Conservation (phyloP, 176 grass and related monocot species). For the Echinochloa phyllopogon region DNA sequence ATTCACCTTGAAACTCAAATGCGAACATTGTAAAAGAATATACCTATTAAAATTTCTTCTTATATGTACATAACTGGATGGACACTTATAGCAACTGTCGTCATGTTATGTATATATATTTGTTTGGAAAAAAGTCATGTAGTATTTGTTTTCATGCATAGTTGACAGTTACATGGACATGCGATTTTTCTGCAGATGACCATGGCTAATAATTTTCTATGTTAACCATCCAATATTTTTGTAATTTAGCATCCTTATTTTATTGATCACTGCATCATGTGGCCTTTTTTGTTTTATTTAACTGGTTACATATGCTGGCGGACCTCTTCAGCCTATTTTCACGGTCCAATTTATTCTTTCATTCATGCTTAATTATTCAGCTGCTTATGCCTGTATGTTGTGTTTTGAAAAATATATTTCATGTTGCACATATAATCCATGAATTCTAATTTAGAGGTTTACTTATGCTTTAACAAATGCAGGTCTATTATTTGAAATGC, state of each 20-base stretch:
- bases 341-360: background rate
- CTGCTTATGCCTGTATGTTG: background rate
- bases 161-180: background rate
- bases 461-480: conserved; percentile 34
- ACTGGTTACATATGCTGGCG: conserved; percentile 16
- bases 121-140: background rate
- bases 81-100: background rate
- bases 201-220: background rate
- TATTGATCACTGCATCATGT: conserved; percentile 10
- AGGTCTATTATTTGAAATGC: conserved; percentile 97
- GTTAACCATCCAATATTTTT: background rate
- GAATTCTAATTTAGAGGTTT: background rate
- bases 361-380: conserved; percentile 28
- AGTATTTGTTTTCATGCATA: conserved; percentile 5
- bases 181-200: background rate
- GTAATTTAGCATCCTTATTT: conserved; percentile 10
- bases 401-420: conserved; percentile 3
- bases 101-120: background rate
- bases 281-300: conserved; percentile 24
- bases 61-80: background rate
- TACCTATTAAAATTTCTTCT: background rate
- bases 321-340: conserved; percentile 17
- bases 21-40: background rate
- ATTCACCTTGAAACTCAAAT: background rate
- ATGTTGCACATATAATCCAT: background rate